Conservation (phyloP, 805 yeast genomes). For the Metschnikowia cubensis region DNA sequence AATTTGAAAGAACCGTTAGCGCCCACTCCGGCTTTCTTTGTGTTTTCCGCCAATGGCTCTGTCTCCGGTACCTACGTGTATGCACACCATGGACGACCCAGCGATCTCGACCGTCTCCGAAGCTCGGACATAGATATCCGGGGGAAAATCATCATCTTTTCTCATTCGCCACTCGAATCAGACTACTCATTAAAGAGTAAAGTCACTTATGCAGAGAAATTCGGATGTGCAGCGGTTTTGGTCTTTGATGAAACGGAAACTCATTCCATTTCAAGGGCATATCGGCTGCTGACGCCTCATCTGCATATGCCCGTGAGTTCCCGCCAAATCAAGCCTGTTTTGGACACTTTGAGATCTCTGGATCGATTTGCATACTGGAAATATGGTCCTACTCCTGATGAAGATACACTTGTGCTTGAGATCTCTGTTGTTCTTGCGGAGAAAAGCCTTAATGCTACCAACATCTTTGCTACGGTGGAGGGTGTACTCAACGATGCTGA, state of each 20-base stretch:
- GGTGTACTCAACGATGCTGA: conserved; percentile 40
- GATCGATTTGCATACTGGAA: conserved; percentile 12
- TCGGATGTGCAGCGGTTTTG: conserved; percentile 13
- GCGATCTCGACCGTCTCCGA: conserved; percentile 25
- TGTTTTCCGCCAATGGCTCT: conserved; percentile 26
- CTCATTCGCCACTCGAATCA: conserved; percentile 9
- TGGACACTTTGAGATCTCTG: conserved; percentile 10
- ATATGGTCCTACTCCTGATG: conserved; percentile 8
- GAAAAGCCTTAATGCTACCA: conserved; percentile 17
- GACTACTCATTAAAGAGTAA: conserved; percentile 12
- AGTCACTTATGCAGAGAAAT: conserved; percentile 10
- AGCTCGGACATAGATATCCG: conserved; percentile 18
- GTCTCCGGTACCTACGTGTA: conserved; percentile 24
- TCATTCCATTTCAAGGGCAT: conserved; percentile 12
- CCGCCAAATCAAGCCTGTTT: conserved; percentile 13
- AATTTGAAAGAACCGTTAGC: conserved; percentile 22
- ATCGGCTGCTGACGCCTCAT: conserved; percentile 2
- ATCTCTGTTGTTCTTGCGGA: conserved; percentile 4
- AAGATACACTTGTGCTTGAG: conserved; percentile 8
- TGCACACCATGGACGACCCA: conserved; percentile 28
- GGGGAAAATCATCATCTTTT: conserved; percentile 29
- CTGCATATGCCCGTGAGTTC: conserved; percentile 16
- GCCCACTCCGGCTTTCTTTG: conserved; percentile 30
- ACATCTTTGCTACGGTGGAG: conserved; percentile 29
- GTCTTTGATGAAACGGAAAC: conserved; percentile 13